Base-by-base conservation (phyloP, 1,139 yeast species). In the Suhomyces ambrosiae region DNA sequence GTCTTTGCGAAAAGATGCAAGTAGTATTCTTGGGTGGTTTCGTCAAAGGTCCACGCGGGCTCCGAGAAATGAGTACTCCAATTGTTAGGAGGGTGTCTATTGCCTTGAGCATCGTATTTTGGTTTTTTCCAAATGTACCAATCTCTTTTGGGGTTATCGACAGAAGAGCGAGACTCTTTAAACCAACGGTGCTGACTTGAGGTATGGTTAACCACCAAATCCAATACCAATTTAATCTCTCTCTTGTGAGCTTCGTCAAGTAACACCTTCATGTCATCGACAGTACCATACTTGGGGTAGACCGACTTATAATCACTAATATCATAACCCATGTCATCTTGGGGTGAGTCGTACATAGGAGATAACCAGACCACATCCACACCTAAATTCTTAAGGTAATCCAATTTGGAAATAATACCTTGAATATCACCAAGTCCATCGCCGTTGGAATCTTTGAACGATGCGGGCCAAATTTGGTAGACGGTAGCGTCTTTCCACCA, bases 311-410 rank as follows among this genome's bases (percentile, higher is more conserved):
- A 79, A 56, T 79, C 73, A 24, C 75, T 61, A 47, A 79, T 75
- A 50, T 79, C 84, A 53, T 79, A 79, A 2, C 84, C 84, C 83
- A 79, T 78, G 50, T 79, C 84, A 30, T 73, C 75, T 50, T 74
- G 79, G 3, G 84, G 84, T 2, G 80, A 74, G 44, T 74, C 79
- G 56, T 68, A 77, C 65, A 74, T 72, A 25, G 84, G 84, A 19
- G 76, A 72, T 41, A 78, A 58, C 84, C 84, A 79, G 27, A 79
- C 60, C 23, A 75, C 65, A 44, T 76, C 80, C 14, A 66, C 65
- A 2, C 83, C 83, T 31, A 79, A 62, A 14, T 59, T 58, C 50
- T 74, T 68, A 51, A 79, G 55, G 53, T 79, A 75, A 56, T 76
- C 81, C 41, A 78, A 63, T 23, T 71, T 68, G 23, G 74, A 64